Conservation (phyloP, 495 filamentous ascomycete genomes). For the Lophiostoma macrostomum region DNA sequence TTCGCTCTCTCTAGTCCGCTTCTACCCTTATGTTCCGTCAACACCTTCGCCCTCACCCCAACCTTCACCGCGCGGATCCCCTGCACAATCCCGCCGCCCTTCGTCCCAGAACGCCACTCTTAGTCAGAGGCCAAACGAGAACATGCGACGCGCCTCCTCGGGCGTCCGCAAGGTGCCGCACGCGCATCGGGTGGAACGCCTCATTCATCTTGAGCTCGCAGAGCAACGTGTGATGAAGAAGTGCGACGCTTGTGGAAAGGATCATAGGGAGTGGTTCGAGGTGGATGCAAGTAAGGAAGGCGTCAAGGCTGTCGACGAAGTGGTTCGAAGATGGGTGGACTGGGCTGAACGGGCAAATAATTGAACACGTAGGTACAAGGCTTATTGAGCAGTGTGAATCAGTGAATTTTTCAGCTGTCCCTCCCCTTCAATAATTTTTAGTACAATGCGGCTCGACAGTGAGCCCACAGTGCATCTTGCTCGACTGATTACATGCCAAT, state of each 20-base stretch:
- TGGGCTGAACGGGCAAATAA: conserved; percentile 57
- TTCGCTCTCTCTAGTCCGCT: conserved; percentile 79
- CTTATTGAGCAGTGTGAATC: no score
- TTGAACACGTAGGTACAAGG: no score
- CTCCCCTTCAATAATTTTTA: no score
- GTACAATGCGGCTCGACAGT: no score
- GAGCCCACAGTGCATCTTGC: no score
- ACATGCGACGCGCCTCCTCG: conserved; percentile 27
- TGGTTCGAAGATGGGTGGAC: conserved; percentile 78
- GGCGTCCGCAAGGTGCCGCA: conserved; percentile 67
- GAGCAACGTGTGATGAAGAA: conserved; percentile 63
- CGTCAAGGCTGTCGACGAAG: conserved; percentile 73
- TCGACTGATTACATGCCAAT: no score
- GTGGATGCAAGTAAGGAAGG: conserved; percentile 71
- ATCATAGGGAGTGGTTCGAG: conserved; percentile 96
- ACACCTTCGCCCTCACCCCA: conserved; percentile 42
- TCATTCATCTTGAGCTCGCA: conserved; percentile 86
- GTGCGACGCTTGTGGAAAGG: conserved; percentile 77
- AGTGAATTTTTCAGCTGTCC: no score
- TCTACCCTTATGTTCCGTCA: conserved; percentile 77
- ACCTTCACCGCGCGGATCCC: conserved; percentile 33
- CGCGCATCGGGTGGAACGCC: conserved; percentile 80
- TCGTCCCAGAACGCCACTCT: conserved; percentile 22
- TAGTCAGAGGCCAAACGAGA: conserved; percentile 20
- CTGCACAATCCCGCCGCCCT: conserved; percentile 31